These are phyloP conservation scores for Elasticomyces elasticus DNA, from an alignment of 495 filamentous ascomycete genomes.

Conservation along the genomic window DNA sequence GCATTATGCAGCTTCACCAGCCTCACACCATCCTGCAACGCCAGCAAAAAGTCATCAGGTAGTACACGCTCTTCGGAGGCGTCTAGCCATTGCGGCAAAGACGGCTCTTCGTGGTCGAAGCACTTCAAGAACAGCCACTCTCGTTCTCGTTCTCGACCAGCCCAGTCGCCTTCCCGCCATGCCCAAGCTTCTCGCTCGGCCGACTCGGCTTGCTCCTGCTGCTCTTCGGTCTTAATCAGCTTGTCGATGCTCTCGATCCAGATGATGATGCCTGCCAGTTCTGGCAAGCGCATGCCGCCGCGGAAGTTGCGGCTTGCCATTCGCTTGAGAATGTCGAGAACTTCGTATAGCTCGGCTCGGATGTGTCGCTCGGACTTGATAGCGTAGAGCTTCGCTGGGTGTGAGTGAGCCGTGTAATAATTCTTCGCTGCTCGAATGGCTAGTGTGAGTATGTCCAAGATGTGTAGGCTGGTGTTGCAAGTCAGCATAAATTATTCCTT, in stretches of 20 bases:
- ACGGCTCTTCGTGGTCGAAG: slow-evolving; percentile 54
- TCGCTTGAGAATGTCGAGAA: slow-evolving; percentile 80
- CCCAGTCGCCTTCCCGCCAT: slow-evolving; percentile 78
- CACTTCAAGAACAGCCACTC: slow-evolving; percentile 57
- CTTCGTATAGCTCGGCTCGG: slow-evolving; percentile 66
- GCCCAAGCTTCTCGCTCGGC: slow-evolving; percentile 62
- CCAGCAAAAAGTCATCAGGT: slow-evolving; percentile 66
- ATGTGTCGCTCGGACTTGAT: slow-evolving; percentile 79
- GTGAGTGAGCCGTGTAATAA: slow-evolving; percentile 83
- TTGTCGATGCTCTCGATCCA: slow-evolving; percentile 71
- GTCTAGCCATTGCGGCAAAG: slow-evolving; percentile 59
- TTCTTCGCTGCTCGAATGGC: slow-evolving; percentile 89
- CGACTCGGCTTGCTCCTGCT: slow-evolving; percentile 61
- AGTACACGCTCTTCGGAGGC: slow-evolving; percentile 34
- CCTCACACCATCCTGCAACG: slow-evolving; percentile 65
- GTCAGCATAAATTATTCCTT: too few relatives aligned
- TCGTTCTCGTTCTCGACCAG: slow-evolving; percentile 61
- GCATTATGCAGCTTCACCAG: slow-evolving; percentile 84
- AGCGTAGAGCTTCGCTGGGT: slow-evolving; percentile 67
- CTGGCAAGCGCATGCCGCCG: slow-evolving; percentile 67
- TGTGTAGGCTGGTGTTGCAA: too few relatives aligned
- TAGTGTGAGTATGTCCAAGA: slow-evolving; percentile 83
- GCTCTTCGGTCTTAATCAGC: slow-evolving; percentile 65
- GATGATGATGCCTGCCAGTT: slow-evolving; percentile 55
- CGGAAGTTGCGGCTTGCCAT: slow-evolving; percentile 82